phyloP scores from a whole-genome alignment of 2,329 filamentous ascomycete genomes.

The Gaeumannomyces sp. region DNA sequence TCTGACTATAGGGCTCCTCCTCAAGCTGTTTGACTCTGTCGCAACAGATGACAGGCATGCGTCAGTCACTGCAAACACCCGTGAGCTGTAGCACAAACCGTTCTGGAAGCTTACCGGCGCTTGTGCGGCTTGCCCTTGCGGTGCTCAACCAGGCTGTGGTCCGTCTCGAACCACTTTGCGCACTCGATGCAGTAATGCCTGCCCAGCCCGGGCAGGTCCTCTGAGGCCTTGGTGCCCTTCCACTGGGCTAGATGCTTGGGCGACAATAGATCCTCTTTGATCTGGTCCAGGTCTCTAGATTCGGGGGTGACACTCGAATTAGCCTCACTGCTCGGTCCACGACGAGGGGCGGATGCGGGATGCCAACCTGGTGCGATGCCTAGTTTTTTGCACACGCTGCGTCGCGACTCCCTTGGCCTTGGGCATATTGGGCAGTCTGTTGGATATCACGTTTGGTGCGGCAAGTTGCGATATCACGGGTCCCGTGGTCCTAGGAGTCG shows the following conservation, averaged over 20 bases:
- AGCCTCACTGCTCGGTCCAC: not conserved
- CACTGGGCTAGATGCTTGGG: conserved; percentile 75
- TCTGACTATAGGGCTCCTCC: conserved; percentile 81
- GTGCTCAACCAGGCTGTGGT: conserved; percentile 69
- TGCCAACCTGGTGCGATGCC: not conserved
- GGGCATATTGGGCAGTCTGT: not conserved
- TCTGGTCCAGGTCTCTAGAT: conserved; percentile 84
- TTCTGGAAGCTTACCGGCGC: conserved; percentile 55
- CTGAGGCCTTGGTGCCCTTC: conserved; percentile 69
- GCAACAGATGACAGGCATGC: conserved; percentile 17
- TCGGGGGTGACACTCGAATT: conserved; percentile 12
- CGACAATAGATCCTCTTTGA: conserved; percentile 73
- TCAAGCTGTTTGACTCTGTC: conserved; percentile 70
- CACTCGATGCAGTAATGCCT: conserved; percentile 86
- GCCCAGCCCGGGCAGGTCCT: conserved; percentile 85
- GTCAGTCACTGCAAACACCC: conserved; percentile 10
- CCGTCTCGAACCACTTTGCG: conserved; percentile 92
- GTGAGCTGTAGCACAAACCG: too few species aligned
- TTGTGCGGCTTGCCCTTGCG: conserved; percentile 88
- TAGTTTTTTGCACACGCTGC: not conserved
- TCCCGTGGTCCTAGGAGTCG: not conserved
- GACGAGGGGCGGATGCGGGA: too few species aligned
- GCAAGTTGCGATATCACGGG: not conserved
- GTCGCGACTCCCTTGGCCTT: not conserved
- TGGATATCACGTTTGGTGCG: not conserved